A percentile compares a stretch with the other conserved stretches of the same genome.
phyloP scores from a whole-genome alignment of 495 filamentous ascomycete species.

The Massariosphaeria phaeospora region DNA sequence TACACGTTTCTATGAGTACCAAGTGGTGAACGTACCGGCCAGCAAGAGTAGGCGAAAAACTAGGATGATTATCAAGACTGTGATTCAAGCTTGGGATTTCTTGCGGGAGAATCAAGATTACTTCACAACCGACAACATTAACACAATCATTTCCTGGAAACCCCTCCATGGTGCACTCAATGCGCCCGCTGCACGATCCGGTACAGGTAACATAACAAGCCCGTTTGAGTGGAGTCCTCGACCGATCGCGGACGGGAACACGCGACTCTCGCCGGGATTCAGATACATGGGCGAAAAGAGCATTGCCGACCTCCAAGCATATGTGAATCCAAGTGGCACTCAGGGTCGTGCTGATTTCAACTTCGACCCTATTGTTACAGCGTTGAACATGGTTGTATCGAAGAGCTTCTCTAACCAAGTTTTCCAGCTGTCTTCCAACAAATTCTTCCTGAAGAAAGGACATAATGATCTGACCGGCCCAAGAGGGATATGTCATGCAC shows the following conservation, averaged over 20 bases:
- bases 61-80: neutral
- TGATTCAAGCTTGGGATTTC: neutral
- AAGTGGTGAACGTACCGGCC: neutral
- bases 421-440: neutral
- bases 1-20: neutral
- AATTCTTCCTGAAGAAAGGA: slow-evolving; percentile 7
- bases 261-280: neutral
- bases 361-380: neutral
- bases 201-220: neutral
- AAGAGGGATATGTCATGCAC: neutral
- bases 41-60: neutral
- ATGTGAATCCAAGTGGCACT: neutral
- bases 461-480: neutral
- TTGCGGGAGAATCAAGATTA: neutral
- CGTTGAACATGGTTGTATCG: slow-evolving; percentile 4
- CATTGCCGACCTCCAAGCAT: neutral
- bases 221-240: neutral
- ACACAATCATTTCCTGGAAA: neutral
- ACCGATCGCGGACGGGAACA: neutral
- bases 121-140: neutral
- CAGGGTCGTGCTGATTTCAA: neutral
- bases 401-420: neutral
- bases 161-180: neutral
- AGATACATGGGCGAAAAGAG: neutral
- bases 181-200: too few relatives aligned